Base-by-base conservation (phyloP, 495 filamentous ascomycete genomes). In the Xylaria venustula region DNA sequence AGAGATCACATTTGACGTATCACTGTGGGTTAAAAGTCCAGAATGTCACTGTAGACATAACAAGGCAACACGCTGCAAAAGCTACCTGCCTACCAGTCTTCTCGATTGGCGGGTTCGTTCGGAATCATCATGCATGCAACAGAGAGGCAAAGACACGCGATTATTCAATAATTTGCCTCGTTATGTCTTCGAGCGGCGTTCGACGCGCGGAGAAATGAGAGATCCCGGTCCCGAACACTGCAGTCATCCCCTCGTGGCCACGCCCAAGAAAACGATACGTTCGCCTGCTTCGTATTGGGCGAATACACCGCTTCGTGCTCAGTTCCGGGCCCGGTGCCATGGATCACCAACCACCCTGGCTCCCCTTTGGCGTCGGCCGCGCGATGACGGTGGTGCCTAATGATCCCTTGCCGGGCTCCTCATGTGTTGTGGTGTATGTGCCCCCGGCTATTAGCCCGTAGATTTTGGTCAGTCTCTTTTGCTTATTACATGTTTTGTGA, bases 251-350 rank as follows among this genome's bases (percentile, higher is more conserved):
- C 30, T 34, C 30, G 30, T 34, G 30, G 30, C 30, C 30, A 34
- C 30, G 11, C 11, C 30, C 30, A 34, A 34, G 30, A 34, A 34
- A 34, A 34, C 30, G 30, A 34, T 11, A 11, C 30, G 30, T 11
- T 34, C 30, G 11, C 11, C 30, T 11, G 30, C 30, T 34, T 34
- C 37, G 6, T 40, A 40, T 12, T 40, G 14, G 3, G 14, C 3
- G 14, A 20, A 8, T 45, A 32, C 40, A 55, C 40, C 40, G 37
- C 53, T 32, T 55, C n/a, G 30, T 55, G 25, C 12, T 44, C 40
- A 20, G 25, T 55, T 55, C 40, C 53, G 40, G 40, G 17, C 40
- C 53, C 53, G 40, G 25, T 4, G 37, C 53, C 53, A 45, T 34
- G 53, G 53, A 44, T 45, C 53, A 45, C 11, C 17, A 32, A 32